Evolutionary conservation across 805 yeast genomes (phyloP).

Genomic region (Candida xyloterini): DNA sequence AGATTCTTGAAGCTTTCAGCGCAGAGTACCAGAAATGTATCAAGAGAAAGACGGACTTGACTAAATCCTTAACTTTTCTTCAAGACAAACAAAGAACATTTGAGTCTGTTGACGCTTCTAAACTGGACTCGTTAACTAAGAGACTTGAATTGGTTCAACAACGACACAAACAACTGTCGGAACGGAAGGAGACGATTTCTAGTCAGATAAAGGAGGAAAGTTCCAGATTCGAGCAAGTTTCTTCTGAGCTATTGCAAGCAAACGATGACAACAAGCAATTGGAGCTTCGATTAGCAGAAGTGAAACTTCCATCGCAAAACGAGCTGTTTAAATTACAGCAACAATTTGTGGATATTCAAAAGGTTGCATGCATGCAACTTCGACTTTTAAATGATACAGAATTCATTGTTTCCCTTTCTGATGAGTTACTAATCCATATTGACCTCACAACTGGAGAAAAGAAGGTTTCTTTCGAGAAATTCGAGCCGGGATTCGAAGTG

Average conservation of each 20-base stretch:
- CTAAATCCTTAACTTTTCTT: conserved; percentile 15
- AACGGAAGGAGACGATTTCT: neutral
- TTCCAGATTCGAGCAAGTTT: neutral
- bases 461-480: neutral
- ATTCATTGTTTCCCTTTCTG: conserved; percentile 5
- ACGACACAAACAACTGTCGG: conserved; percentile 1
- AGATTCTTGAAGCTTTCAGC: conserved; percentile 24
- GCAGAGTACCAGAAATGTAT: conserved; percentile 24
- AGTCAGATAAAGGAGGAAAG: neutral
- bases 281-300: conserved; percentile 4
- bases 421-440: conserved; percentile 9
- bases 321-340: conserved; percentile 13
- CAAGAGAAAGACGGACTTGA: conserved; percentile 21
- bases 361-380: conserved; percentile 11
- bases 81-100: conserved; percentile 9
- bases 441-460: conserved; percentile 7
- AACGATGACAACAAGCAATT: conserved; percentile 6
- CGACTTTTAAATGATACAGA: conserved; percentile 3
- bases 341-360: conserved; percentile 15
- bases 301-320: conserved; percentile 19
- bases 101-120: conserved; percentile 10
- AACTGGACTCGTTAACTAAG: conserved; percentile 7
- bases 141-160: neutral
- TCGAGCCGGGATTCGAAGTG: conserved; percentile 2
- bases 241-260: neutral